Base-by-base conservation (phyloP, 441 rosid species). In the Erodium texanum region DNA sequence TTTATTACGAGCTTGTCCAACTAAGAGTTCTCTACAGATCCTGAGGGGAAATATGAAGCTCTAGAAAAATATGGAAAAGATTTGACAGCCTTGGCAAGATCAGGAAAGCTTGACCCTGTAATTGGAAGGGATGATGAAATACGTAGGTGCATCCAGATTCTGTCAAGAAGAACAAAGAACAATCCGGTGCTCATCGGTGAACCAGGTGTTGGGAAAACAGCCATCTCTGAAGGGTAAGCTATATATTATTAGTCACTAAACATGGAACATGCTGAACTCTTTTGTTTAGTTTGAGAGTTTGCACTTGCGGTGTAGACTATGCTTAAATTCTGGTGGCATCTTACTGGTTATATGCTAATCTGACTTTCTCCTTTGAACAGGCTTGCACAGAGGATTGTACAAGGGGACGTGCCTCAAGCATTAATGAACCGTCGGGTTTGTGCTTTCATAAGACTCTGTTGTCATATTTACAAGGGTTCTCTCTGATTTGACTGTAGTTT, bases 221-320 rank as follows among this genome's bases (percentile, higher is more conserved):
- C 98, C 71, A 92, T 95, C 78, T 98, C 98, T 0, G 98, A 95
- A 83, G 98, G 96, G 99, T 98, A 78, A 95, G 99, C n/a, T n/a
- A n/a, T n/a, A n/a, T n/a, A n/a, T n/a, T n/a, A n/a, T n/a, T n/a
- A n/a, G n/a, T n/a, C n/a, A n/a, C n/a, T n/a, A n/a, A n/a, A n/a
- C n/a, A n/a, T n/a, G n/a, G n/a, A n/a, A n/a, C n/a, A n/a, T n/a
- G n/a, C n/a, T n/a, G n/a, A n/a, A n/a, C n/a, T n/a, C n/a, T n/a
- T n/a, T n/a, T n/a, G n/a, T n/a, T n/a, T n/a, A n/a, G n/a, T n/a
- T n/a, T n/a, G n/a, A n/a, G n/a, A n/a, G n/a, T n/a, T n/a, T n/a
- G n/a, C n/a, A n/a, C n/a, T n/a, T n/a, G n/a, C n/a, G n/a, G n/a
- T n/a, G n/a, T n/a, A n/a, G n/a, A n/a, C n/a, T 90, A 82, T 32